Evolutionary conservation across 2,329 filamentous ascomycete genomes (phyloP).

Genomic region (Erysiphe pulchra): DNA sequence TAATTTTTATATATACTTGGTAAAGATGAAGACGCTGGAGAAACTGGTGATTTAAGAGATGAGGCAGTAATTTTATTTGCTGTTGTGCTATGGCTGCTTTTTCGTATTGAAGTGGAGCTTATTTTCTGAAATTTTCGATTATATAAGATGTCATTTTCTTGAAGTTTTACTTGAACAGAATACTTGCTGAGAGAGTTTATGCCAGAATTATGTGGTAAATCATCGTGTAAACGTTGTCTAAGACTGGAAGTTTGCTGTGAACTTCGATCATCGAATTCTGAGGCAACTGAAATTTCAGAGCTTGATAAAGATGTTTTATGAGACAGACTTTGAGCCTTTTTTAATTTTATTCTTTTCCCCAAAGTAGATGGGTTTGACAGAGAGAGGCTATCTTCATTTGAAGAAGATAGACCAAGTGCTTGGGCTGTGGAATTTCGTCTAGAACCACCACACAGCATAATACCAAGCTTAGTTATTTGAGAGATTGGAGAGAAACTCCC

Average conservation of each 20-base stretch:
- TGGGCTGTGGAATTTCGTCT: constrained; percentile 12
- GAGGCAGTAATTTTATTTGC: constrained; percentile 32
- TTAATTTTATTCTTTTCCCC: neutral
- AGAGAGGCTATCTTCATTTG: constrained; percentile 2
- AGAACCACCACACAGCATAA: constrained; percentile 22
- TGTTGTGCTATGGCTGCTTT: constrained; percentile 15
- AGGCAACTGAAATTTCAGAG: constrained; percentile 15
- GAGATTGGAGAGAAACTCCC: constrained; percentile 56
- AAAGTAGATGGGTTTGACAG: neutral
- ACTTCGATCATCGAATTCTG: constrained; percentile 32
- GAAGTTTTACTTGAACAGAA: constrained; percentile 75
- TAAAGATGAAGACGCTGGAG: constrained; percentile 38
- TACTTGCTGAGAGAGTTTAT: constrained; percentile 43
- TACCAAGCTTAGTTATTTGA: constrained; percentile 36
- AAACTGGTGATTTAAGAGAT: constrained; percentile 82
- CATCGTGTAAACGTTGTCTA: constrained; percentile 33
- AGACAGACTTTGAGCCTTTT: neutral
- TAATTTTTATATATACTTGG: constrained; percentile 78
- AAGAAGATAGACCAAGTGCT: constrained; percentile 11
- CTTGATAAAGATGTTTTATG: neutral
- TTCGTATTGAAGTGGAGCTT: constrained; percentile 20
- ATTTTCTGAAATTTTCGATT: constrained; percentile 46
- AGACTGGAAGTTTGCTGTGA: constrained; percentile 5
- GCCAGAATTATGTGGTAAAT: constrained; percentile 30
- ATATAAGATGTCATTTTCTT: constrained; percentile 50